Evolutionary conservation across 495 filamentous ascomycete species (phyloP).

Genomic region (Daldinia childiae): DNA sequence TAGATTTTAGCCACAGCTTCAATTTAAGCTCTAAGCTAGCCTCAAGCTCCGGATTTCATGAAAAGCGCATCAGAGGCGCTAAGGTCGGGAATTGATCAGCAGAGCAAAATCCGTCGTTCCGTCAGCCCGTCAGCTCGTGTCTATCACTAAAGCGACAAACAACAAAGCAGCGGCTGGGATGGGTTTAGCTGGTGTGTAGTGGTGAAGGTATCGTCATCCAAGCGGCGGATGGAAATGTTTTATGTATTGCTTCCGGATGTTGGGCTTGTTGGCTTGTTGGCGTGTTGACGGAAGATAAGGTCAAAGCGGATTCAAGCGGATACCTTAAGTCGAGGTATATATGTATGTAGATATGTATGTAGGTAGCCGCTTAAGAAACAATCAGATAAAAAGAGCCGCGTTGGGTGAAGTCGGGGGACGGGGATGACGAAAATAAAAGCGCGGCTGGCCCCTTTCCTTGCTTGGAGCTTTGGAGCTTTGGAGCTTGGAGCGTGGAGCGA

Average conservation of each 20-base stretch:
- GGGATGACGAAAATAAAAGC: conserved; percentile 37
- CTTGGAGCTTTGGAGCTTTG: too few species aligned
- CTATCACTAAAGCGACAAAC: conserved; percentile 40
- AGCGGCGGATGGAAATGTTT: conserved; percentile 13
- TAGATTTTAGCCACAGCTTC: conserved; percentile 10
- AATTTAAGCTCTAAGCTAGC: conserved; percentile 39
- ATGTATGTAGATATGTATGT: conserved; percentile 8
- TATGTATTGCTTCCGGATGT: conserved; percentile 12
- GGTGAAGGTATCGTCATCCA: conserved; percentile 38
- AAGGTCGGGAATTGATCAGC: conserved; percentile 22
- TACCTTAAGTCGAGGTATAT: neutral
- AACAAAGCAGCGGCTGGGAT: conserved; percentile 36
- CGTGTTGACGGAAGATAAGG: conserved; percentile 27
- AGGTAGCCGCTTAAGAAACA: conserved; percentile 23
- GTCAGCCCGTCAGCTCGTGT: conserved; percentile 33
- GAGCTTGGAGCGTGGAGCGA: too few species aligned
- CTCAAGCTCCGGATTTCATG: conserved; percentile 33
- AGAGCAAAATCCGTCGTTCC: conserved; percentile 18
- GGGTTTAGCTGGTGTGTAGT: conserved; percentile 13
- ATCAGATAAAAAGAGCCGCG: conserved; percentile 37
- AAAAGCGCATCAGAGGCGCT: conserved; percentile 37
- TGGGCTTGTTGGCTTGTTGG: neutral
- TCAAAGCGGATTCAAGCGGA: conserved; percentile 20
- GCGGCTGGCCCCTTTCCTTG: conserved; percentile 41
- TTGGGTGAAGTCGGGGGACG: conserved; percentile 29